These are phyloP conservation scores for Gastrolobium bilobum DNA, from an alignment of 306 rosid genomes.

Conservation along the genomic window DNA sequence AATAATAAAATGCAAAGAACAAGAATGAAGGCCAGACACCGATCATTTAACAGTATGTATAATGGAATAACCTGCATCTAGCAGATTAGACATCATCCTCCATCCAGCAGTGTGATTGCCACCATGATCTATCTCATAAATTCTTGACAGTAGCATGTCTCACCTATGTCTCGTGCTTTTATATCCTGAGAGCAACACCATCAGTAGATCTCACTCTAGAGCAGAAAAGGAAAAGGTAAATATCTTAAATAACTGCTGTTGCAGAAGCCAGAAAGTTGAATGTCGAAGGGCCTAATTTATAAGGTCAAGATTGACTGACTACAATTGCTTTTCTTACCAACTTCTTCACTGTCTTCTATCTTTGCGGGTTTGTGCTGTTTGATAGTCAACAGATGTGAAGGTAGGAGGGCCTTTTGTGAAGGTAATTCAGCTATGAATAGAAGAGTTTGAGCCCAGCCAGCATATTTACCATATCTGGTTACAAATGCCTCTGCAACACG, in stretches of 20 bases:
- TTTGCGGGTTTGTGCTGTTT: slow-evolving; percentile 55
- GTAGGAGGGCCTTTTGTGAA: slow-evolving; percentile 74
- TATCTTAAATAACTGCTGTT: neutral
- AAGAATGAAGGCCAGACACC: slow-evolving; percentile 14
- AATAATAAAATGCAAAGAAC: slow-evolving; percentile 37
- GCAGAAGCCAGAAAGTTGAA: slow-evolving; percentile 31
- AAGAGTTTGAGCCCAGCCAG: slow-evolving; percentile 98
- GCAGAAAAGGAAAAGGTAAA: slow-evolving; percentile 18
- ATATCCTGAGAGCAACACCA: slow-evolving; percentile 37
- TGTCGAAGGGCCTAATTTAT: slow-evolving; percentile 13
- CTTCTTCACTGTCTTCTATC: slow-evolving; percentile 49
- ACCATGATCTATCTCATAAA: slow-evolving; percentile 20
- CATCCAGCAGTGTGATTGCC: slow-evolving; percentile 20
- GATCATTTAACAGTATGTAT: slow-evolving; percentile 21
- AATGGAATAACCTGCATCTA: slow-evolving; percentile 43
- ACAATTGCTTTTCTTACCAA: slow-evolving; percentile 43
- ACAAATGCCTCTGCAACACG: slow-evolving; percentile 94
- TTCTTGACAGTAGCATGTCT: slow-evolving; percentile 38
- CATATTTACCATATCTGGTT: slow-evolving; percentile 85
- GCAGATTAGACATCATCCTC: slow-evolving; percentile 21
- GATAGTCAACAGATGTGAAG: slow-evolving; percentile 58
- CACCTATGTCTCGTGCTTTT: slow-evolving; percentile 10
- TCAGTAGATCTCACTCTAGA: slow-evolving; percentile 42
- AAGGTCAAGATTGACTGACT: slow-evolving; percentile 37
- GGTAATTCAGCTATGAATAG: slow-evolving; percentile 94